Evolutionary conservation across 2,329 filamentous ascomycete genomes (phyloP).

Genomic region (Fusarium euwallaceae): DNA sequence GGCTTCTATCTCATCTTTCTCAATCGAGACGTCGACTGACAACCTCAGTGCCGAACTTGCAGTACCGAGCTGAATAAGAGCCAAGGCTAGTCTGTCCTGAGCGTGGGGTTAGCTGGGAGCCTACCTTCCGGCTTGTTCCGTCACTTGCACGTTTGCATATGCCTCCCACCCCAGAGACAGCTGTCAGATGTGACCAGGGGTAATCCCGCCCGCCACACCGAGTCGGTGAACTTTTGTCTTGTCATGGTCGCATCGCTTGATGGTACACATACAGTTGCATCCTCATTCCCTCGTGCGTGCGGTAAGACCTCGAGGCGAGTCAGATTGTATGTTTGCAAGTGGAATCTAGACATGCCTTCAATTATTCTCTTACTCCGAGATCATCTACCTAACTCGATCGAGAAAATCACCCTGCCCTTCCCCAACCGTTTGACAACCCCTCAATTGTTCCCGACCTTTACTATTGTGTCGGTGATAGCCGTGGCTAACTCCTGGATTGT

Average conservation of each 20-base stretch:
- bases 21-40: background rate
- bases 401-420: background rate
- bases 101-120: background rate
- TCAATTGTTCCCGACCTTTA: background rate
- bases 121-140: background rate
- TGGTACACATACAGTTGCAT: background rate
- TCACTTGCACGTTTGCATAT: background rate
- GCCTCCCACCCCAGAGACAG: background rate
- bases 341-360: background rate
- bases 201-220: background rate
- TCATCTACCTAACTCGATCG: background rate
- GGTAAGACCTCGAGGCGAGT: background rate
- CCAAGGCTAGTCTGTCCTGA: background rate
- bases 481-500: slow-evolving; percentile 60
- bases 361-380: background rate
- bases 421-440: background rate
- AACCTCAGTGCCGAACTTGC: background rate
- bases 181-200: background rate
- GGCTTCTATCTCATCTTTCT: background rate
- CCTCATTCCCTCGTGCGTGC: background rate
- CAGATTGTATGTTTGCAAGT: background rate
- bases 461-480: slow-evolving; percentile 6
- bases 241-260: background rate
- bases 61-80: background rate
- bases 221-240: background rate